Percentiles rank a stretch among this genome's conserved stretches.
These are phyloP conservation scores for Ogataea saltuana DNA, from an alignment of 805 yeast species.

Conservation along the genomic window DNA sequence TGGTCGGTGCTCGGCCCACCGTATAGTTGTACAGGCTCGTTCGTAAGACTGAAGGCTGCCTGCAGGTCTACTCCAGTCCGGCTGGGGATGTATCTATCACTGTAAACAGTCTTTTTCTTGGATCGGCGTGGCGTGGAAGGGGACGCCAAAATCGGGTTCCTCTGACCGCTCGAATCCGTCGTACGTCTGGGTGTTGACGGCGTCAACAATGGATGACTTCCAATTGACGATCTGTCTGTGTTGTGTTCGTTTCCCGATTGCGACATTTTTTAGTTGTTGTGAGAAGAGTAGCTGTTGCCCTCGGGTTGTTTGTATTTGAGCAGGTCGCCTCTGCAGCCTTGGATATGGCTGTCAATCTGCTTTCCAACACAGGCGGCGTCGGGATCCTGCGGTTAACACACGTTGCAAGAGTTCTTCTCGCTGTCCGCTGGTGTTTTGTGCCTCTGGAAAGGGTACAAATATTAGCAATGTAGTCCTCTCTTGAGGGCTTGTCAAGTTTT, in stretches of 20 bases:
- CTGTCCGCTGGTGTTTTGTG: too few relatives aligned
- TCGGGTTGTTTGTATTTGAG: not conserved
- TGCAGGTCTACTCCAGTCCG: conserved; percentile 85
- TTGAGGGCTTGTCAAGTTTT: too few relatives aligned
- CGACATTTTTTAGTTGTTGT: not conserved
- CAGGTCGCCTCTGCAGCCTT: too few relatives aligned
- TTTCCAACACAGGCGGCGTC: too few relatives aligned
- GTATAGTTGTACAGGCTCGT: conserved; percentile 17
- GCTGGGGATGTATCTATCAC: conserved; percentile 87
- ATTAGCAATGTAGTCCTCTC: too few relatives aligned
- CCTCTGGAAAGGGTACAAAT: too few relatives aligned
- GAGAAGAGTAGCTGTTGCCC: not conserved
- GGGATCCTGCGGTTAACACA: too few relatives aligned
- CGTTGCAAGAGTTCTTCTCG: too few relatives aligned
- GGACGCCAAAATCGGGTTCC: conserved; percentile 31
- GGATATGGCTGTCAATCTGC: too few relatives aligned
- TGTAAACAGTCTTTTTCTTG: conserved; percentile 53
- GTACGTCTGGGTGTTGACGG: conserved; percentile 27
- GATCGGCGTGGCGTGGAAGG: conserved; percentile 50
- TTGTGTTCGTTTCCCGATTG: conserved; percentile 1
- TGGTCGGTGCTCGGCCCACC: conserved; percentile 7
- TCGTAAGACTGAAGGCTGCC: conserved; percentile 68
- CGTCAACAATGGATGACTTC: conserved; percentile 15
- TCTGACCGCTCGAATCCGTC: conserved; percentile 10
- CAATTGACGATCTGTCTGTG: conserved; percentile 12